These are phyloP conservation scores for Multifurca ochricompacta DNA, from an alignment of 768 basidiomycete species.

Conservation along the genomic window DNA sequence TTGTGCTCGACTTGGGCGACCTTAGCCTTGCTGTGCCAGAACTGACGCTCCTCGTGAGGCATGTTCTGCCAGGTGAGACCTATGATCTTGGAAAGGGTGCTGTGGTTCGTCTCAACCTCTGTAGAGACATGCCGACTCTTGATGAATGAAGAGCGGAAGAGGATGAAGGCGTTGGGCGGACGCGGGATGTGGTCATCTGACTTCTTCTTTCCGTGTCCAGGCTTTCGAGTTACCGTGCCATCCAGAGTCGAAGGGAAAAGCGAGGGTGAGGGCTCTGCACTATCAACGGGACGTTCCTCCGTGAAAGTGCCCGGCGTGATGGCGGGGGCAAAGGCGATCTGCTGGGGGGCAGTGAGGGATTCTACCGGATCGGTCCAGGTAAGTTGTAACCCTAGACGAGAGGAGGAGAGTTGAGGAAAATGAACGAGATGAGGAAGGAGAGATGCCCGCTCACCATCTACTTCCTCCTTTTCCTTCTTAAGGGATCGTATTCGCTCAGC, in stretches of 20 bases:
- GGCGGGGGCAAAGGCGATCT: constrained; percentile 51
- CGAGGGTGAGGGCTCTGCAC: constrained; percentile 35
- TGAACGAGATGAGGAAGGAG: not conserved
- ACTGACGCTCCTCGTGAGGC: constrained; percentile 62
- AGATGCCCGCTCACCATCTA: constrained; percentile 1
- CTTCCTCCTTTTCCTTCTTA: constrained; percentile 18
- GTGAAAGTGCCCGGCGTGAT: constrained; percentile 52
- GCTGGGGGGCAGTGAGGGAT: constrained; percentile 28
- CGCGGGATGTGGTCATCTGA: constrained; percentile 72
- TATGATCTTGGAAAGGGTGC: constrained; percentile 78
- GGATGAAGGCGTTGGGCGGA: constrained; percentile 80
- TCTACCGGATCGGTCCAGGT: constrained; percentile 42
- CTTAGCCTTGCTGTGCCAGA: constrained; percentile 75
- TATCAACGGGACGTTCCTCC: constrained; percentile 35
- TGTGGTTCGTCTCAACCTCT: constrained; percentile 74
- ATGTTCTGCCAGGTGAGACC: constrained; percentile 78
- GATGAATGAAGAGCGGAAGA: constrained; percentile 79
- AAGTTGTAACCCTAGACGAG: constrained; percentile 31
- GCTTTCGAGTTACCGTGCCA: constrained; percentile 33
- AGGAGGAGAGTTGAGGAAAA: not conserved
- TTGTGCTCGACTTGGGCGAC: constrained; percentile 66
- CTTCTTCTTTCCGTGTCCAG: constrained; percentile 61
- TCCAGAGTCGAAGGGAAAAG: constrained; percentile 49
- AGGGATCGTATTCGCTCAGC: constrained; percentile 18
- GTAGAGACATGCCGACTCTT: constrained; percentile 70